phyloP scores from a whole-genome alignment of 2,329 filamentous ascomycete species.

The Penicillium nordicum region DNA sequence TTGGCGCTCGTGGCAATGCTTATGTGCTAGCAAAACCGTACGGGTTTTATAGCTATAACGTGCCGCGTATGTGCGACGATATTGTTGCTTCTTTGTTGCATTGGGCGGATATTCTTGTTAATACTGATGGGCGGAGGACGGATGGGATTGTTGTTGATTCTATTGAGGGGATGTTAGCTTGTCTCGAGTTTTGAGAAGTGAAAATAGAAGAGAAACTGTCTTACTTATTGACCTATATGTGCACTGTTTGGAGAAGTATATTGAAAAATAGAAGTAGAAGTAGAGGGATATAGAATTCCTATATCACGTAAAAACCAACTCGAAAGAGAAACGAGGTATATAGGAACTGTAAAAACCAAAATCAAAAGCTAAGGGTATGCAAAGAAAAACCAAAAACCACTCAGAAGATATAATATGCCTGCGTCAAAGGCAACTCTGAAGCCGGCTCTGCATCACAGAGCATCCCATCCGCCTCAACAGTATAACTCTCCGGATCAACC shows the following conservation, averaged over 20 bases:
- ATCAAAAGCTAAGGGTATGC: not conserved
- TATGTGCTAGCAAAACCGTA: not conserved
- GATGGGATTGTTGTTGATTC: not conserved
- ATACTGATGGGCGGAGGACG: constrained; percentile 1
- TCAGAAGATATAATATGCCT: constrained; percentile 75
- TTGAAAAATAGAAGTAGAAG: not conserved
- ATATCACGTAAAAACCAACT: constrained; percentile 1
- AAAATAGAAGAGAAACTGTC: not conserved
- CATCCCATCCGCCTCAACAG: constrained; percentile 77
- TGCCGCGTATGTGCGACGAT: not conserved
- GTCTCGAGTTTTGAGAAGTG: not conserved
- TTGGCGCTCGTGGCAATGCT: not conserved
- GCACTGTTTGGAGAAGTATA: not conserved
- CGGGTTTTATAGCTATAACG: not conserved
- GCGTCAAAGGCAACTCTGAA: constrained; percentile 67
- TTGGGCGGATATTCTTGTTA: constrained; percentile 6
- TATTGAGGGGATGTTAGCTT: not conserved
- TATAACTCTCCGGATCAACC: constrained; percentile 87
- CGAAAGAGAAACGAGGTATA: constrained; percentile 16
- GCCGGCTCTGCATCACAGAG: constrained; percentile 72
- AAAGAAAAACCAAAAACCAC: not conserved
- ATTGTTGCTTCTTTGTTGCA: constrained; percentile 2
- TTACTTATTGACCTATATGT: not conserved
- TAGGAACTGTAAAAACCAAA: not conserved
- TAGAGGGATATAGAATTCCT: not conserved